Evolutionary conservation across 2,329 filamentous ascomycete species (phyloP), one percentile per base, ranked within the genome.

Genomic region (Sclerotinia spermophila): DNA sequence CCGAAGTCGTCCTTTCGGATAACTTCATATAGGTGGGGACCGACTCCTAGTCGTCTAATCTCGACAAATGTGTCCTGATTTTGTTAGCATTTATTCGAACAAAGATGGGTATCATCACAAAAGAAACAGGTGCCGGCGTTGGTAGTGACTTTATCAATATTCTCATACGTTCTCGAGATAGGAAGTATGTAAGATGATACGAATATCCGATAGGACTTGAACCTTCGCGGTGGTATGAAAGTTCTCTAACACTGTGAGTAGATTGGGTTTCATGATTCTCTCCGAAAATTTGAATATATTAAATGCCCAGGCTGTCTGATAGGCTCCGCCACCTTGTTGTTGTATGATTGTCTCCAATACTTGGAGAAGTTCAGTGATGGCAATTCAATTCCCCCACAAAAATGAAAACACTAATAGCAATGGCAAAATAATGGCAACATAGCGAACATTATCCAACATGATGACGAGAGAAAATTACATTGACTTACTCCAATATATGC

Each of bases 1-100:
- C 89, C 89, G 79, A 98, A 95, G 78, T 97, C 89, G 55, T 86
- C 85, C 80, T 94, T 96, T 72, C 87, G 87, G n/a, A 87, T 84
- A n/a, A 97, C 84, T 77, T 93, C 89, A 74, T 90, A 87, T 35
- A 97, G 85, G 76, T 91, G 89, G 1, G 90, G 89, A 77, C 92
- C 87, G 59, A 84, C 83, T 7, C 84, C 84, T 3, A 96, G 86
- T 79, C 97, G 91, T 76, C 90, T 91, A 73, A 98, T 88, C 75
- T 95, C 90, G 59, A 99, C 86, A 75, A 89, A 92, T 73, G 91
- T 87, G 74, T 97, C 91, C 89, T 91, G 67, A 79, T 77, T 69
- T 67, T 67, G 55, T 38, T 53, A 65, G 62, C 33, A 15, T 17
- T 40, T 8, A 40, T n/a, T 51, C 45, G 27, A 53, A 53, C 33